These are phyloP conservation scores for Erythrobasidium hasegawianum DNA, from an alignment of 1,284 basidiomycete genomes.

Conservation along the genomic window DNA sequence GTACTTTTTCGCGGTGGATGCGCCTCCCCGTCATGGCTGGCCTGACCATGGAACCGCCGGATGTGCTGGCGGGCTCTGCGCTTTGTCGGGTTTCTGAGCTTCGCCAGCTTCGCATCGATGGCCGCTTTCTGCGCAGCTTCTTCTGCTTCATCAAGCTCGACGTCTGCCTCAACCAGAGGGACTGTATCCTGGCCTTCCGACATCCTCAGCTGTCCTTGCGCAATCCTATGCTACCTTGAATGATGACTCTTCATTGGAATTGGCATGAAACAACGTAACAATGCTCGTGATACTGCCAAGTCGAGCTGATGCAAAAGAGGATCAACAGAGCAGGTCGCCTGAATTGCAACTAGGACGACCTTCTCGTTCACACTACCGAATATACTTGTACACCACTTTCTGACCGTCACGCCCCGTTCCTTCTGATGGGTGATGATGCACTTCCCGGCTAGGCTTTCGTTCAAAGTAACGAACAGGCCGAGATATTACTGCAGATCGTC, in stretches of 20 bases:
- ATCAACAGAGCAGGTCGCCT: too few species aligned
- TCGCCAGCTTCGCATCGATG: not conserved
- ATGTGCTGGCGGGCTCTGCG: constrained; percentile 1
- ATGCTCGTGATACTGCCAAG: too few species aligned
- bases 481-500: not conserved
- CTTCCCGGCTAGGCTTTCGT: not conserved
- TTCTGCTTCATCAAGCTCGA: not conserved
- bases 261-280: too few species aligned
- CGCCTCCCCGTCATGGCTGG: not conserved
- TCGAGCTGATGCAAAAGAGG: too few species aligned
- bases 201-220: too few species aligned
- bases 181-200: too few species aligned
- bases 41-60: not conserved
- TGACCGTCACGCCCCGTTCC: too few species aligned
- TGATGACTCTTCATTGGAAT: not conserved
- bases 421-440: too few species aligned
- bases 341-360: too few species aligned
- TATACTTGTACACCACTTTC: too few species aligned
- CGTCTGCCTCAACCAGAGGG: not conserved
- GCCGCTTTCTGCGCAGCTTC: not conserved
- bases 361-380: too few species aligned
- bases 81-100: not conserved
- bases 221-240: too few species aligned
- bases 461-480: not conserved
- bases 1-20: not conserved